phyloP scores from a whole-genome alignment of 306 rosid species.

The Ochetophila trinervis region DNA sequence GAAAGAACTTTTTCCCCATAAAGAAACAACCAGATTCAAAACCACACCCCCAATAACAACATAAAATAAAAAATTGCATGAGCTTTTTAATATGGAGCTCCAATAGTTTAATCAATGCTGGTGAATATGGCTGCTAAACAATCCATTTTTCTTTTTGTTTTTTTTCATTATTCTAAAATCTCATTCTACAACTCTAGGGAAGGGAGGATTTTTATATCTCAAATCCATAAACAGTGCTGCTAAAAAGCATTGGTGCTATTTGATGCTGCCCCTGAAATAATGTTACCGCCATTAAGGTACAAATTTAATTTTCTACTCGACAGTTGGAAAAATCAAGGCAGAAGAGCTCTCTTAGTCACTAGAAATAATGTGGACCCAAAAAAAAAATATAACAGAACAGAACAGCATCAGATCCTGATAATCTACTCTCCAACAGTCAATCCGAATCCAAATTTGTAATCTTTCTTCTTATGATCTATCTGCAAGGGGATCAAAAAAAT shows the following conservation, averaged over 20 bases:
- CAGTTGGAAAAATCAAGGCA: constrained; percentile 13
- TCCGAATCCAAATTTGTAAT: constrained; percentile 98
- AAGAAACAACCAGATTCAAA: too few species aligned
- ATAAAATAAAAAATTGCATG: too few species aligned
- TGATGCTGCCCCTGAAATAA: constrained; percentile 17
- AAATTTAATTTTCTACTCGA: constrained; percentile 4
- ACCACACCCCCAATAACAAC: too few species aligned
- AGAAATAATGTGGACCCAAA: neutral
- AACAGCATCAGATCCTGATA: constrained; percentile 13
- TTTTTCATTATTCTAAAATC: constrained; percentile 14
- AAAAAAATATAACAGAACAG: neutral
- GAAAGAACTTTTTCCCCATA: too few species aligned
- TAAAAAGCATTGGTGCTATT: neutral
- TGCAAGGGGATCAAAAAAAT: constrained; percentile 32
- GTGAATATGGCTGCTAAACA: neutral
- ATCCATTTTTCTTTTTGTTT: neutral
- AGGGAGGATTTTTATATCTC: neutral
- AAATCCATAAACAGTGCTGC: constrained; percentile 13
- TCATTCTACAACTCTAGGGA: constrained; percentile 7
- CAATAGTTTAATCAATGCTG: too few species aligned
- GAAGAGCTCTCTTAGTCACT: neutral
- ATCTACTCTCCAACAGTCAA: constrained; percentile 90
- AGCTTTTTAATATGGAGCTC: too few species aligned
- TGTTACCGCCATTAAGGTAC: constrained; percentile 2
- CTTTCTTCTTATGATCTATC: constrained; percentile 92